Base-by-base conservation (phyloP, 306 rosid genomes). In the Dicorynia guianensis region DNA sequence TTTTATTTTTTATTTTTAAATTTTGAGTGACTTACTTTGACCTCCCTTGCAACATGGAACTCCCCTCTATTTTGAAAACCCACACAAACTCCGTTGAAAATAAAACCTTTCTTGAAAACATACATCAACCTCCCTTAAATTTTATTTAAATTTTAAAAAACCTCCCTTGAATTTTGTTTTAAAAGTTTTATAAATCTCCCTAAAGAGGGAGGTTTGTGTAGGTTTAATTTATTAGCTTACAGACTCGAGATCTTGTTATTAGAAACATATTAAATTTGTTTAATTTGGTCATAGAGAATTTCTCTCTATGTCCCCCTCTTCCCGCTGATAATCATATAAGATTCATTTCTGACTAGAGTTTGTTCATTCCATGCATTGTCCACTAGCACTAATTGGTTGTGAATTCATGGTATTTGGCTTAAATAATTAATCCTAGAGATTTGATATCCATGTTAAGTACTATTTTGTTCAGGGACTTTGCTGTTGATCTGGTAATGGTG, bases 361-460 rank as follows among this genome's bases (percentile, higher is more conserved):
- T 25, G 48, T 57, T 57, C 64, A 19, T 44, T 40, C 25, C 64
- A 39, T 62, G 34, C 42, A 44, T 69, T 42, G 13, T 77, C 18
- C 67, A 15, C 49, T 74, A 55, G 13, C 56, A 56, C 65, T 43
- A 60, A 25, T 58, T 64, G 35, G 67, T 69, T 44, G 47, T 71
- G 79, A 59, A 49, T 63, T 64, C 20, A 9, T 38, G 40, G 46
- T 44, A 15, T 49, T 50, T 36, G n/a, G 47, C 49, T 13, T 20
- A 35, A 79, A 66, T 75, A 61, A 15, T 35, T 43, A 58, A 58
- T 71, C 75, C 35, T 43, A 33, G 53, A 55, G 50, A 62, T 18
- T 19, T 3, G 18, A 69, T 36, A 33, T 74, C 43, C 62, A 33
- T 62, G 8, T 57, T 53, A 52, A 5, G 35, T 34, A 76, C 67